Conservation (phyloP, 2,329 filamentous ascomycete genomes). For the Whalleya microplaca region DNA sequence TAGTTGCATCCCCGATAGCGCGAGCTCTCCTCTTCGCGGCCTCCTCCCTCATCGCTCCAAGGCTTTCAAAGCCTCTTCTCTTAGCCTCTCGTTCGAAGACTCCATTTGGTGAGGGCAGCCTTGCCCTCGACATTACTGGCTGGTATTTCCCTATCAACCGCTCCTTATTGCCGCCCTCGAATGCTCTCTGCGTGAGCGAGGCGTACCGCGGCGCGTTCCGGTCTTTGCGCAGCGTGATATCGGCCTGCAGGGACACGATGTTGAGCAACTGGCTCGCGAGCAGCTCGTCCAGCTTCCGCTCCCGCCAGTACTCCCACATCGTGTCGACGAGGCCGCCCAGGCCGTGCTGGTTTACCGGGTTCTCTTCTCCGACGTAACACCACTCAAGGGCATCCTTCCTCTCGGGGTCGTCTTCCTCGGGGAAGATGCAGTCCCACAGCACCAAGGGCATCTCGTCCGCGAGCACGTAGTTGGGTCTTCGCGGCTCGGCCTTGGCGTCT, state of each 20-base stretch:
- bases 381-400: constrained; percentile 69
- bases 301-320: constrained; percentile 82
- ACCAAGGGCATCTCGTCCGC: constrained; percentile 88
- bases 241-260: constrained; percentile 50
- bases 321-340: constrained; percentile 69
- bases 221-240: constrained; percentile 25
- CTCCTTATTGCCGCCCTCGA: constrained; percentile 59
- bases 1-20: constrained; percentile 13
- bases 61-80: constrained; percentile 59
- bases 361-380: constrained; percentile 76
- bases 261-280: constrained; percentile 76
- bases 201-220: constrained; percentile 17
- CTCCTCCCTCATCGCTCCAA: constrained; percentile 48
- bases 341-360: constrained; percentile 63
- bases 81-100: constrained; percentile 66
- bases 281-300: constrained; percentile 87
- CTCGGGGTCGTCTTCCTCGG: constrained; percentile 46
- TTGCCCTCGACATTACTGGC: constrained; percentile 55
- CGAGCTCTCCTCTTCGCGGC: constrained; percentile 26
- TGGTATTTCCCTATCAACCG: constrained; percentile 57
- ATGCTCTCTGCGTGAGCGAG: constrained; percentile 44
- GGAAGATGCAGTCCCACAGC: constrained; percentile 95
- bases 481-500: constrained; percentile 70
- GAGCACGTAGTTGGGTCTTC: constrained; percentile 87
- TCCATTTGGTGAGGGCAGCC: constrained; percentile 55